Conservation (phyloP, 768 basidiomycete genomes). For the Suillus alpinus region DNA sequence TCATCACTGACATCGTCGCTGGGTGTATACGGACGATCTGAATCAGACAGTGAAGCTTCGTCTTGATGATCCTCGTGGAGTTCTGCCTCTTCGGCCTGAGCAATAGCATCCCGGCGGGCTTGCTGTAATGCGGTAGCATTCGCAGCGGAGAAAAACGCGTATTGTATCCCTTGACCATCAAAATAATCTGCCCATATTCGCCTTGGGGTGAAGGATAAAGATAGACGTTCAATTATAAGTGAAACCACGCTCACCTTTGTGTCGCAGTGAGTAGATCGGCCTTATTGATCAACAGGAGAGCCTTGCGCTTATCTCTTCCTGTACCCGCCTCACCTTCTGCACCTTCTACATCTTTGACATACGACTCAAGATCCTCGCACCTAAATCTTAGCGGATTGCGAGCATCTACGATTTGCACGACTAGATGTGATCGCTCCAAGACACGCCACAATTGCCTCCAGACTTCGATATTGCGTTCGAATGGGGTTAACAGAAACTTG, state of each 20-base stretch:
- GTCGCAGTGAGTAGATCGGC: conserved; percentile 84
- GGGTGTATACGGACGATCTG: conserved; percentile 24
- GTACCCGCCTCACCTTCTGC: conserved; percentile 78
- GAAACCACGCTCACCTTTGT: conserved; percentile 62
- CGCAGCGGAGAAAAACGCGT: conserved; percentile 92
- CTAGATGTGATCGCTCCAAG: conserved; percentile 87
- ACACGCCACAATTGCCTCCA: conserved; percentile 99
- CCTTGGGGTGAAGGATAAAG: conserved; percentile 37
- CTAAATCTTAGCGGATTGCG: conserved; percentile 91
- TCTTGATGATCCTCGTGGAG: neutral
- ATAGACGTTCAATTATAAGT: neutral
- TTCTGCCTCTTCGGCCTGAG: conserved; percentile 23
- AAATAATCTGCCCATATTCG: conserved; percentile 91
- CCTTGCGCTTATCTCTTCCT: conserved; percentile 68
- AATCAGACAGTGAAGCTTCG: conserved; percentile 22
- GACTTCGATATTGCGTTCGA: conserved; percentile 96
- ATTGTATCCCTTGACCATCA: conserved; percentile 67
- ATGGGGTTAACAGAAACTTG: conserved; percentile 88
- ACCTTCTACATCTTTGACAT: conserved; percentile 82
- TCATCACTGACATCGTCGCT: conserved; percentile 27
- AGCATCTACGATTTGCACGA: conserved; percentile 96
- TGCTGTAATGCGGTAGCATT: conserved; percentile 85
- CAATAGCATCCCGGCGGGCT: conserved; percentile 51
- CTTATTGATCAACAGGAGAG: conserved; percentile 90
- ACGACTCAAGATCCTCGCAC: conserved; percentile 87